Base-by-base conservation (phyloP, 2,329 filamentous ascomycete species). In the Penicillium thymicola region DNA sequence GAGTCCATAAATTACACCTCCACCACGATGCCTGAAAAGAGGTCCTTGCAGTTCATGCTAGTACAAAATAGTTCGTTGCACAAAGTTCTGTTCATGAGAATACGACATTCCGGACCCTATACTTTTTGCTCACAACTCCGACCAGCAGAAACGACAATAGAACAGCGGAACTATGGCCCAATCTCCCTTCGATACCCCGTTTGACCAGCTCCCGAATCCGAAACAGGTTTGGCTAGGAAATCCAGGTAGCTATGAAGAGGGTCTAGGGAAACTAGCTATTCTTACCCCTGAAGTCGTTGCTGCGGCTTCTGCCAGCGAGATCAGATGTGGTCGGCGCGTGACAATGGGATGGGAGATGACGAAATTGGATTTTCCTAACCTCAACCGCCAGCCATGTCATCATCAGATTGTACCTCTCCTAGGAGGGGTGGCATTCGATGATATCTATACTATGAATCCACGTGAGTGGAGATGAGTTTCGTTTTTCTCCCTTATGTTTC, bases 291-390 rank as follows among this genome's bases (percentile, higher is more conserved):
- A 82, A 1, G 70, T 80, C 1, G 80, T 85, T 3, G 76, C 78
- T 6, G 72, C 73, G 23, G 76, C 80, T 0, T 82, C 82, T 2
- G 67, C 75, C 5, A 71, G 73, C 5, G 78, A 82, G 61, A 84
- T 85, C 62, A 75, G 72, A 38, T 79, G 78, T 0, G 83, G 83
- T 13, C 72, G 73, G 21, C 75, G 81, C 32, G 76, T 84, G 25
- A 79, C 79, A 10, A 73, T 85, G 38, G 77, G 78, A 27, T 85
- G 82, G 82, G 79, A 82, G 25, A 66, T 85, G 58, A 79, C 76
- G 21, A 84, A 85, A 62, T 70, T 84, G 3, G 81, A 85, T 55
- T 77, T 80, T 60, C 80, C 82, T 1, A 80, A 81, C 58, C 80
- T 84, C 60, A 78, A 78, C 42, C 76, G 83, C 2, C 77, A 79